A percentile compares a stretch with the other conserved stretches of the same genome.
These are phyloP conservation scores for Aspergillus arachidicola DNA, from an alignment of 2,329 filamentous ascomycete genomes.

Conservation along the genomic window DNA sequence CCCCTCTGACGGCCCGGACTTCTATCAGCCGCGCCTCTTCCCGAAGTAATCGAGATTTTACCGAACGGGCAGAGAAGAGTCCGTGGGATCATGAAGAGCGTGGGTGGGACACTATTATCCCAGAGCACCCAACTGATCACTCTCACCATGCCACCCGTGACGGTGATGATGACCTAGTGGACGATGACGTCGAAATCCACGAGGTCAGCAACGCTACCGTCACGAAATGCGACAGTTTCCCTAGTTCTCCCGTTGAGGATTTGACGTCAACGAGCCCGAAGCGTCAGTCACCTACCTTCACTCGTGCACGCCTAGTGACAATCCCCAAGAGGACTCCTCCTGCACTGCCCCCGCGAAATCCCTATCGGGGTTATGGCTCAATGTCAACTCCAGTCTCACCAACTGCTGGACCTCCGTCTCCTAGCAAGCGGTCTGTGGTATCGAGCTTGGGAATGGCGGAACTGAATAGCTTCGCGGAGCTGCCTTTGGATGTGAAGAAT, in stretches of 20 bases:
- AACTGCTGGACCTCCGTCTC: slow-evolving; percentile 27
- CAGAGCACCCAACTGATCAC: slow-evolving; percentile 21
- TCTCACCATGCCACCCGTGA: slow-evolving; percentile 11
- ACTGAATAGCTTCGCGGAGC: slow-evolving; percentile 20
- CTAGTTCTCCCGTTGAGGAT: slow-evolving; percentile 30
- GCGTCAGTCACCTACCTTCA: slow-evolving; percentile 67
- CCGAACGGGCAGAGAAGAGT: slow-evolving; percentile 17
- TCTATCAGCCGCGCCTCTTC: slow-evolving; percentile 39
- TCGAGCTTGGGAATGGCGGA: slow-evolving; percentile 27
- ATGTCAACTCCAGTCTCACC: slow-evolving; percentile 27
- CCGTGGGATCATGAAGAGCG: slow-evolving; percentile 29
- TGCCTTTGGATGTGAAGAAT: slow-evolving; percentile 17
- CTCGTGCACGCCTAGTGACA: slow-evolving; percentile 77
- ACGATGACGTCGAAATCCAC: slow-evolving; percentile 38
- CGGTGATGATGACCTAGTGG: slow-evolving; percentile 17
- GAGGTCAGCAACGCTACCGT: slow-evolving; percentile 58
- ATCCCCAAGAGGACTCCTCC: slow-evolving; percentile 80
- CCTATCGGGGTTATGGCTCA: slow-evolving; percentile 41
- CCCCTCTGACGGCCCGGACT: slow-evolving; percentile 29
- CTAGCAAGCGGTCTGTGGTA: slow-evolving; percentile 23
- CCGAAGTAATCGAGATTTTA: slow-evolving; percentile 32
- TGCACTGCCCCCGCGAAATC: slow-evolving; percentile 75
- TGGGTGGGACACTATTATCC: slow-evolving; percentile 31
- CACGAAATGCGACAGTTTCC: slow-evolving; percentile 47
- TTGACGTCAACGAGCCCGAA: slow-evolving; percentile 61